Evolutionary conservation across 306 rosid species (phyloP).

Genomic region (Sicyos edulis): DNA sequence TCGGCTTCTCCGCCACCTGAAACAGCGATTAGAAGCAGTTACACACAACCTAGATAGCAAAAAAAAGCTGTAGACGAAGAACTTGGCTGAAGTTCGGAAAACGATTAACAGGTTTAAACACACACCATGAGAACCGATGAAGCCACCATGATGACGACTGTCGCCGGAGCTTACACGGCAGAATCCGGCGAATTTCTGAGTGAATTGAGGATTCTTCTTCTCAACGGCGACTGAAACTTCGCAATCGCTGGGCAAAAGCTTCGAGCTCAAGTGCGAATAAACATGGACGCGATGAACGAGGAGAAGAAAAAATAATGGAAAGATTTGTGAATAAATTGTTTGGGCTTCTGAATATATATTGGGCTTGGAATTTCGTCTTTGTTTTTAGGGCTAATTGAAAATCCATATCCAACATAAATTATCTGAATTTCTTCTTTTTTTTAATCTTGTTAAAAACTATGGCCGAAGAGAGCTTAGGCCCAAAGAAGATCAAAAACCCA

Average conservation of each 20-base stretch:
- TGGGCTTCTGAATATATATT: neutral
- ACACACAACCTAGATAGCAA: neutral
- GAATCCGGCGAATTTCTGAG: neutral
- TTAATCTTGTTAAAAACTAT: no score
- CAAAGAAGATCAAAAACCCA: no score
- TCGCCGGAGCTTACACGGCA: neutral
- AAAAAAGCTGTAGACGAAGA: neutral
- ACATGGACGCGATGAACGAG: neutral
- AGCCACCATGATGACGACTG: constrained; percentile 18
- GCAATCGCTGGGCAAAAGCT: neutral
- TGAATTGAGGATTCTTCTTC: neutral
- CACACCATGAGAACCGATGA: constrained; percentile 26
- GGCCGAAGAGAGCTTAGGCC: no score
- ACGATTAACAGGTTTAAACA: neutral
- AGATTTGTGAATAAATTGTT: neutral
- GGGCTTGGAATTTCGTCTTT: neutral
- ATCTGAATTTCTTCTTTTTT: no score
- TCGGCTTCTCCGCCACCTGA: constrained; percentile 94
- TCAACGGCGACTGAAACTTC: neutral
- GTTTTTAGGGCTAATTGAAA: neutral
- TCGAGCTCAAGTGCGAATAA: neutral
- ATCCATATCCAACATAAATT: no score
- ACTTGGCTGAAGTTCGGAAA: neutral
- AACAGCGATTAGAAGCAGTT: constrained; percentile 7
- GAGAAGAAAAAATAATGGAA: neutral